Evolutionary conservation across 306 rosid species (phyloP), one percentile per base, ranked within the genome.

Genomic region (Sindora glabra): DNA sequence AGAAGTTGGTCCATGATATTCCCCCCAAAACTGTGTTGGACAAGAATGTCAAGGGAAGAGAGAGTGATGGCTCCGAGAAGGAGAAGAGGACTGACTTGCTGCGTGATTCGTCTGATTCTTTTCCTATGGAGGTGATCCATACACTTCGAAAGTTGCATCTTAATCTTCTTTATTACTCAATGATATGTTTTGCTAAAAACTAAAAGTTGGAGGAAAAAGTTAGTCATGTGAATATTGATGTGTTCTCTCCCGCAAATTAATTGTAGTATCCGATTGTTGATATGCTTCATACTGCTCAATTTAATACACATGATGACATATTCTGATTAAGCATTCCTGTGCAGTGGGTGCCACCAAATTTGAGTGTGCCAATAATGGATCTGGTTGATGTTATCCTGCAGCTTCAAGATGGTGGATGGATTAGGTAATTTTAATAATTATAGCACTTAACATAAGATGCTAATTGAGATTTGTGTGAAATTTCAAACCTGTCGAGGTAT

Each of bases 351-450:
- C 94, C 99, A 1, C 99, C 99, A 52, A 86, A 94, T 84, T 74
- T 94, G 74, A 89, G 94, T 56, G 71, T 67, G 33, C 99, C 97
- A 21, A 86, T 94, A 74, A 71, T 94, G 71, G 87, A 89, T 75
- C 76, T 89, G 74, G 95, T 94, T 56, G 99, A 94, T 62, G 95
- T 89, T 76, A 82, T 94, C 76, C 75, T 94, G 74, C 95, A 94
- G 77, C 77, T 94, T 61, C 99, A 89, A 45, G 99, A 94, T 70
- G 99, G 99, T 54, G 99, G 99, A 64, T 94, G 99, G 99, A 94
- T 94, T 72, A 89, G 99, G 99, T 94, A 70, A 29, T 62, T 59
- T n/a, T n/a, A n/a, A n/a, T 61, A 53, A 16, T 62, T 51, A 55
- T 42, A 38, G 33, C 47, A 12, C 50, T 18, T 12, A 26, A 36